Evolutionary conservation across 768 basidiomycete species (phyloP), one percentile per base, ranked within the genome.

Genomic region (Lactarius quietus): DNA sequence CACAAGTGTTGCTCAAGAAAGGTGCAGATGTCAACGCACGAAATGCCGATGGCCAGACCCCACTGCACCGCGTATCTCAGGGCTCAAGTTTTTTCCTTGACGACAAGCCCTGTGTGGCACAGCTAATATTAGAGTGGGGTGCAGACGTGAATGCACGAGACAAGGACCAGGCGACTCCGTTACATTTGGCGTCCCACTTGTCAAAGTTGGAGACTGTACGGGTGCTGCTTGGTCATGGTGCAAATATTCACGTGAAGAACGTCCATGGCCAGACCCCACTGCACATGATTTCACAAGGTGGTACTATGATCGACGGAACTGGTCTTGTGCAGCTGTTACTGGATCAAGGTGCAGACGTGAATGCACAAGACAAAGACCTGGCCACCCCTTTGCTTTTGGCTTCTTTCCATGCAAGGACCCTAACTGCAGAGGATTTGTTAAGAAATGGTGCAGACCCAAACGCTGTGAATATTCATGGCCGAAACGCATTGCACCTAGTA

Each of bases 151-250:
- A 45, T 14, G 45, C n/a, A 23, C 10, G 4, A 14, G 23, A 23
- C 23, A 14, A 45, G 10, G 10, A 45, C 10, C 45, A 45, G 10
- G 23, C 10, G 14, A 45, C 45, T 5, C 45, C 45, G 3, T 45
- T 45, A 23, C 45, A 45, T 45, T 4, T 14, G 0, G 45, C 45
- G 4, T 45, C n/a, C 45, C 14, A 1, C 45, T 0, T 3, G 5
- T n/a, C 9, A 20, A 4, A 23, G 9, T 1, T 2, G 0, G 0
- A 0, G 23, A 26, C 4, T 5, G 23, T 23, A 15, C 45, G 2
- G 9, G 45, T 48, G 23, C 12, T 48, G 14, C 45, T 48, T 0
- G 23, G 6, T 6, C 45, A 48, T 5, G 45, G 23, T 2, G 45
- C 45, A 5, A 12, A 48, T 5, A 3, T 26, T 3, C 12, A 9